Base-by-base conservation (phyloP, 345 rosid genomes). In the Lumnitzera racemosa region DNA sequence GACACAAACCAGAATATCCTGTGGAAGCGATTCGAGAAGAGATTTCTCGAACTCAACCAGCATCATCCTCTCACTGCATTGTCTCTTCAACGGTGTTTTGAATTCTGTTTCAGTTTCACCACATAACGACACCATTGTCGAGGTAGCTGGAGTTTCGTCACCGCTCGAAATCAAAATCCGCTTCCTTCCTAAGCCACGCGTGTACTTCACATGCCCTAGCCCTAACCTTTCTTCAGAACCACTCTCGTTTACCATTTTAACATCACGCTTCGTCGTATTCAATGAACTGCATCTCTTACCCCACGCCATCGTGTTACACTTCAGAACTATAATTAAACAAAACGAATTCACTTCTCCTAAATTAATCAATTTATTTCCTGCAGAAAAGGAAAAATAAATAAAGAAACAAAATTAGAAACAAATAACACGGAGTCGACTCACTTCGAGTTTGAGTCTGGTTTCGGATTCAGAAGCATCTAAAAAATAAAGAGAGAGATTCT, bases 181-280 rank as follows among this genome's bases (percentile, higher is more conserved):
- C 63, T 89, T 91, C 76, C 92, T 86, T 47, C 96, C 89, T 10
- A 87, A 69, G 0, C 84, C 85, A 27, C 84, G 66, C 2, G 83
- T 74, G 64, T 67, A 70, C 51, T 59, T 80, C 53, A 81, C 89
- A 14, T 69, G 66, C 64, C 82, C 86, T 9, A 83, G 57, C 67
- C 67, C 78, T 15, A 43, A 29, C 10, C 57, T 77, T 5, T 78
- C 75, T 31, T 53, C 80, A 13, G 3, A 57, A 13, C 65, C 78
- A 10, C 60, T 81, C 10, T 14, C 59, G 29, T 47, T 50, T 58
- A 50, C 56, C 31, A 27, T 27, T 27, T 27, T 27, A 47, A 23
- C 74, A 47, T 55, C 69, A 24, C 51, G 53, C 66, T 36, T 75
- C 25, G 53, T 17, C 61, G 10, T 36, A 1, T 36, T 75, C 87